Percentiles rank a stretch among this genome's conserved stretches.
Evolutionary conservation across 192 early-diverging fungal species (phyloP).

Genomic region (Linnemannia schmuckeri): DNA sequence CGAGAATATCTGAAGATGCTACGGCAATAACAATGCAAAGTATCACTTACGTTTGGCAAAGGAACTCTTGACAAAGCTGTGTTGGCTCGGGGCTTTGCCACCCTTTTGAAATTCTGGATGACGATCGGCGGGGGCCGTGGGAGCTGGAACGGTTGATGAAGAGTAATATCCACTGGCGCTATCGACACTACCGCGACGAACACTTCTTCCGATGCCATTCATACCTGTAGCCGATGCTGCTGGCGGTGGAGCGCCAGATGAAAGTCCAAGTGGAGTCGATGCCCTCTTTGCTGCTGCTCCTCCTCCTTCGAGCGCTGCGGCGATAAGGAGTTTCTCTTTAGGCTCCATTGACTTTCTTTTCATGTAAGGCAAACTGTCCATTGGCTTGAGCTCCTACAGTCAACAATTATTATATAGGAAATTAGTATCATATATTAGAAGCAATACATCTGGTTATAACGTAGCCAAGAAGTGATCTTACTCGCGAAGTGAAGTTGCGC

Average conservation of each 20-base stretch:
- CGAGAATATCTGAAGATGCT: not conserved
- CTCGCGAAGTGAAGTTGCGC: constrained; percentile 55
- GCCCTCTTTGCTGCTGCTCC: constrained; percentile 16
- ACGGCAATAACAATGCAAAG: not conserved
- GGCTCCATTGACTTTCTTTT: constrained; percentile 43
- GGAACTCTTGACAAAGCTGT: constrained; percentile 69
- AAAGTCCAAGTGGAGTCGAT: constrained; percentile 36
- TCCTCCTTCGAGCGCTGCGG: constrained; percentile 9
- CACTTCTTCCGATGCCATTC: constrained; percentile 8
- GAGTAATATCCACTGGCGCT: constrained; percentile 30
- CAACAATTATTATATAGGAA: not conserved
- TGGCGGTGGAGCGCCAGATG: constrained; percentile 37
- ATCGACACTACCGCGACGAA: constrained; percentile 31
- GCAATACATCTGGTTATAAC: not conserved
- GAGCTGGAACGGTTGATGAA: constrained; percentile 31
- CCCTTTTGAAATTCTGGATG: constrained; percentile 29
- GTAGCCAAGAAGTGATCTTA: not conserved
- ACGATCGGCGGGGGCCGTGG: constrained; percentile 13
- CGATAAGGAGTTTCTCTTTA: constrained; percentile 15
- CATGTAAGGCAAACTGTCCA: constrained; percentile 53
- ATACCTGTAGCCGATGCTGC: constrained; percentile 12
- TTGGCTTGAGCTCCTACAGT: constrained; percentile 43
- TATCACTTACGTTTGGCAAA: constrained; percentile 67
- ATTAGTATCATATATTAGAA: not conserved
- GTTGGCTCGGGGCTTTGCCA: constrained; percentile 45